Evolutionary conservation across 768 basidiomycete genomes (phyloP), one percentile per base, ranked within the genome.

Genomic region (Pleurotus platypus): DNA sequence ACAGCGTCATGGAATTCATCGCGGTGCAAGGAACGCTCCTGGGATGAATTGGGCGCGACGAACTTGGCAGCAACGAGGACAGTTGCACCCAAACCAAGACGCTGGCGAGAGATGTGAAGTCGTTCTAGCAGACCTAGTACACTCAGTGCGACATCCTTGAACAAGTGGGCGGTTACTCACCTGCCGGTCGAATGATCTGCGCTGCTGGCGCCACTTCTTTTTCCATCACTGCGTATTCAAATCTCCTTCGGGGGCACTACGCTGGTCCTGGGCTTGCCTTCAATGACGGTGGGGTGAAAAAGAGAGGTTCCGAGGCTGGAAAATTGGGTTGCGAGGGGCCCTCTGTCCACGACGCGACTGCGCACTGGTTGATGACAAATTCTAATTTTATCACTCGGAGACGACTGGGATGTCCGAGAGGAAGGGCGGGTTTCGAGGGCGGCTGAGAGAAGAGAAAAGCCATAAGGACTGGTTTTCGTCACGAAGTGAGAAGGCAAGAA

Each of bases 81-180:
- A 42, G 37, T 40, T 8, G 51, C 51, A 26, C 38, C 38, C 16
- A 24, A 42, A 16, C 39, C 39, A 12, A 18, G 16, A n/a, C 35
- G 16, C 18, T 54, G 51, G 12, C 51, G 37, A 39, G 51, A 54
- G 39, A 54, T 54, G 39, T 54, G 51, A 39, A 54, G 38, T 12
- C 51, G 35, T 54, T 54, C 51, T 3, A 54, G 51, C n/a, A 54
- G 39, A 20, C 51, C 51, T 54, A 27, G n/a, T 45, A 45, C 43
- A 45, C n/a, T 22, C 22, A 49, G 27, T 15, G 6, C 22, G 26
- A 27, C 6, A 24, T 6, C 20, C 15, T 18, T 9, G 24, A 27
- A 18, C 24, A 49, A 20, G 47, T 16, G 47, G 7, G 16, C 30
- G n/a, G 13, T 12, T 16, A 49, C 49, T 51, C 49, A 51, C 49